Evolutionary conservation across 306 rosid species (phyloP).

Genomic region (Vigna hirtella): DNA sequence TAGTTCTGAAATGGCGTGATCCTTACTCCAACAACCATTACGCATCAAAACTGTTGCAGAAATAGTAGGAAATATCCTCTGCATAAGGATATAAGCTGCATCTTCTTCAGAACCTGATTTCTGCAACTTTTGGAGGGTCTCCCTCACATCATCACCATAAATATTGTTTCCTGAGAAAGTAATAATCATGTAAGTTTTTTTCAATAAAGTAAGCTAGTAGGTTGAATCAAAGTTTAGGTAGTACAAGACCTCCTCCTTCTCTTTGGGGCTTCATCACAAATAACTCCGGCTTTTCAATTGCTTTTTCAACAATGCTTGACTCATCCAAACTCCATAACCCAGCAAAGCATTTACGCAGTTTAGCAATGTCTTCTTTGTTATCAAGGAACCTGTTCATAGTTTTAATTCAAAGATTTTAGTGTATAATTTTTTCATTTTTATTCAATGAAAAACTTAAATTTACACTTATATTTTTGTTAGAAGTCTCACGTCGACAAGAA

Average conservation of each 20-base stretch:
- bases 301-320: slow-evolving; percentile 59
- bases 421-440: no score
- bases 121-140: slow-evolving; percentile 70
- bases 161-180: slow-evolving; percentile 83
- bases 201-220: slow-evolving; percentile 24
- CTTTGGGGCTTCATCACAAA: slow-evolving; percentile 98
- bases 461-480: no score
- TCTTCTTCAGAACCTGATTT: slow-evolving; percentile 67
- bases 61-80: slow-evolving; percentile 79
- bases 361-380: slow-evolving; percentile 79
- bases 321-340: slow-evolving; percentile 99
- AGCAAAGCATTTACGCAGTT: slow-evolving; percentile 89
- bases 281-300: slow-evolving; percentile 71
- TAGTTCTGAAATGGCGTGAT: slow-evolving; percentile 78
- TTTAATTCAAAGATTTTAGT: slow-evolving; percentile 28
- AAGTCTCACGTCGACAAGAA: no score
- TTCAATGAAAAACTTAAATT: no score
- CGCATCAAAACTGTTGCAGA: slow-evolving; percentile 66
- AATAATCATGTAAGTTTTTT: slow-evolving; percentile 19
- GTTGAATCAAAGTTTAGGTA: slow-evolving; percentile 33
- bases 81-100: slow-evolving; percentile 96
- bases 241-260: slow-evolving; percentile 90
- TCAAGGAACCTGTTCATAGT: slow-evolving; percentile 76
- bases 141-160: slow-evolving; percentile 81
- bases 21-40: slow-evolving; percentile 69